Evolutionary conservation across 257 asterid genomes (phyloP), one percentile per base, ranked within the genome.

Genomic region (Solanum chiquidenum): DNA sequence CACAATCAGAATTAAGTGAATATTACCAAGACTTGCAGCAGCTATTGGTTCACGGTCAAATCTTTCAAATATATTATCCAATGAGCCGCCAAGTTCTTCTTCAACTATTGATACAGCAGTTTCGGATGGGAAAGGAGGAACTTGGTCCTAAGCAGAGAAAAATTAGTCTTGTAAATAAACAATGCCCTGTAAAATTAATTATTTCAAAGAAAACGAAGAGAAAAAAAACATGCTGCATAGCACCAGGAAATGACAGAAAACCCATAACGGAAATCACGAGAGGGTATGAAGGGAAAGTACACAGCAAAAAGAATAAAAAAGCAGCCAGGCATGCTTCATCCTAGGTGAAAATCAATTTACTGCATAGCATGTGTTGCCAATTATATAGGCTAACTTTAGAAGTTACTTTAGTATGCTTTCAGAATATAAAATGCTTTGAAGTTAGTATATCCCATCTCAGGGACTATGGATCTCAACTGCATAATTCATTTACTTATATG

Each of bases 21-120:
- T 16, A 73, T 76, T 94, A 96, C 99, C 99, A 75, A 96, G 96
- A 92, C 99, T 96, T 84, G 99, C 99, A 46, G 99, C 99, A 85
- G 99, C 98, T 86, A 96, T 93, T 58, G 99, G 99, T 89, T 95
- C 99, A 46, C 90, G 91, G 91, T 96, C 98, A 64, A 96, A 96
- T 90, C 92, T 91, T 77, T 96, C 94, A 86, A 95, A 96, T 90
- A 94, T 66, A 74, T 93, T 90, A 86, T 89, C 91, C 77, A 93
- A 92, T 9, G 95, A 88, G 84, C 89, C 93, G 72, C 97, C 96
- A 85, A 96, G 94, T 89, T 96, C 98, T 90, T 94, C 98, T 92
- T 93, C 99, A 8, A 96, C 95, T 87, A 93, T 95, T 64, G 97
- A 87, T 79, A 94, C 92, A 60, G 97, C 98, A 87, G 95, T 96